Conservation (phyloP, 306 rosid species). For the Rubus idaeus region DNA sequence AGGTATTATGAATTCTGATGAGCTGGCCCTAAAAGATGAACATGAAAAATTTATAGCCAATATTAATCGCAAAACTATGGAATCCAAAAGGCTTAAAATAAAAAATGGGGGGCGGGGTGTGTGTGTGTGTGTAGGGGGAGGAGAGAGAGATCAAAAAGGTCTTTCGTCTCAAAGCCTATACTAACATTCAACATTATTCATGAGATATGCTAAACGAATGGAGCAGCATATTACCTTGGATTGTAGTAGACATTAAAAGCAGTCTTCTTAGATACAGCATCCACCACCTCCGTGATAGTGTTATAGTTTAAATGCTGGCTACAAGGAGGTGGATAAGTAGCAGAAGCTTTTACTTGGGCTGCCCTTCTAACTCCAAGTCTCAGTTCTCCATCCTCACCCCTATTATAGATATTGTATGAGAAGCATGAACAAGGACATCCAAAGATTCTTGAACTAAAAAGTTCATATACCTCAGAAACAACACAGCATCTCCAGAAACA, state of each 20-base stretch:
- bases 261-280: slow-evolving; percentile 57
- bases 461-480: slow-evolving; percentile 70
- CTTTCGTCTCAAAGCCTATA: too few relatives aligned
- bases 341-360: slow-evolving; percentile 62
- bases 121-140: neutral
- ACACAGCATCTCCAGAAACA: slow-evolving; percentile 96
- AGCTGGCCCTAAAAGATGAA: slow-evolving; percentile 58
- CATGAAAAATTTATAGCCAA: neutral
- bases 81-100: neutral
- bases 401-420: slow-evolving; percentile 22
- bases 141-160: too few relatives aligned
- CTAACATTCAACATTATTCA: too few relatives aligned
- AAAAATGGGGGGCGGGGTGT: neutral
- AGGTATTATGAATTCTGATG: slow-evolving; percentile 81
- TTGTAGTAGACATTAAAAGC: slow-evolving; percentile 72
- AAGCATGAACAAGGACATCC: neutral
- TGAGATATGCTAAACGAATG: neutral
- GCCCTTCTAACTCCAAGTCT: slow-evolving; percentile 93
- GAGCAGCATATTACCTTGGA: slow-evolving; percentile 62
- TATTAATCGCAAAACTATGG: neutral
- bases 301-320: slow-evolving; percentile 57
- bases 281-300: slow-evolving; percentile 57
- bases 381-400: slow-evolving; percentile 91
- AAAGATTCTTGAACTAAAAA: neutral
- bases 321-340: slow-evolving; percentile 42